Evolutionary conservation across 2,329 filamentous ascomycete genomes (phyloP), one percentile per base, ranked within the genome.

Genomic region (Colletotrichum tamarilloi): DNA sequence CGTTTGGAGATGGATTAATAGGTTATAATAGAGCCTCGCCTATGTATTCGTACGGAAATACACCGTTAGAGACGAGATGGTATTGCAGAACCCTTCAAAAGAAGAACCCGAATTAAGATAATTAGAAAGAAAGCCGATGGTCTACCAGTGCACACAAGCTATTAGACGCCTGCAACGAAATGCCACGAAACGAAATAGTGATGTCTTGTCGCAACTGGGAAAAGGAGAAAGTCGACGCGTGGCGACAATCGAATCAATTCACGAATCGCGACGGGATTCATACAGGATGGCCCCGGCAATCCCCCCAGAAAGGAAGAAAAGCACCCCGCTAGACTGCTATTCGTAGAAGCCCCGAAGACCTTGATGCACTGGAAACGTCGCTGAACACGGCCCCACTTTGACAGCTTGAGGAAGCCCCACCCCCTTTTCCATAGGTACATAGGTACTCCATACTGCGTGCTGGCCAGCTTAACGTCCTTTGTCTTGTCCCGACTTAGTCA

Each of bases 201-300:
- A 64, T 35, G 14, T 32, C 30, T 38, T n/a, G 62, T 64, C 22
- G 49, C 28, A 35, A 35, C 9, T 16, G 22, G 38, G 58, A 49
- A 60, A 59, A 72, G 53, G 68, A 74, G 58, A 72, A 68, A 64
- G 68, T 49, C 19, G 19, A 74, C 68, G 72, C 68, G 68, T 74
- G 72, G 68, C 68, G 62, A 72, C 26, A 63, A 42, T 42, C 30
- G 35, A 38, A 58, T 52, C 28, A 66, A 66, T 71, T 71, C 67
- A 73, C 71, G 67, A 64, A 73, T 70, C 67, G 52, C 60, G 67
- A 22, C 19, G 8, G 8, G 42, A 73, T 73, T 32, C 62, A 46
- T 62, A 66, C 62, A 38, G 60, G 56, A 57, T 32, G 67, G 64
- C 53, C 67, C 67, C 65, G 62, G 56, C 56, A 63, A 42, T 26